phyloP scores from a whole-genome alignment of 1,139 yeast genomes.

The Meyerozyma guilliermondii region DNA sequence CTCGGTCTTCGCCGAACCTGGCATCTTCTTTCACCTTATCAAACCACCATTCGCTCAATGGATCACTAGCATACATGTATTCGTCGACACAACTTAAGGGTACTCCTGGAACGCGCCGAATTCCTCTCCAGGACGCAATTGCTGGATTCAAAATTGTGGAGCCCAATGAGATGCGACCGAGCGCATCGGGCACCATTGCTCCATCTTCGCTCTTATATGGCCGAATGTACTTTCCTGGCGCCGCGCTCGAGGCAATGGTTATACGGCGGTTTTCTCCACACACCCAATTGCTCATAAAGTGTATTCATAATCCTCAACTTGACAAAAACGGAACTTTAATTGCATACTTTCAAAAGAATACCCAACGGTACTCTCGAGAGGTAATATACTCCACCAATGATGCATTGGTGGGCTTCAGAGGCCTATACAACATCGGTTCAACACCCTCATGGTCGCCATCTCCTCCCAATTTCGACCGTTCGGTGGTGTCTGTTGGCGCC shows the following conservation, averaged over 20 bases:
- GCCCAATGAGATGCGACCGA: constrained; percentile 20
- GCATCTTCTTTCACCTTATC: constrained; percentile 74
- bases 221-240: constrained; percentile 82
- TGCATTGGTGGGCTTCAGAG: constrained; percentile 76
- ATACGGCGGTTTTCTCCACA: constrained; percentile 58
- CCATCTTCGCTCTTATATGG: constrained; percentile 52
- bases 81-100: constrained; percentile 54
- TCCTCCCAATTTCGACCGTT: constrained; percentile 37
- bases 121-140: constrained; percentile 68
- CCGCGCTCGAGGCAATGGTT: constrained; percentile 83
- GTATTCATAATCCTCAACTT: constrained; percentile 67
- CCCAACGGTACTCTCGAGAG: constrained; percentile 66
- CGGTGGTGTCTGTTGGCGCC: constrained; percentile 67
- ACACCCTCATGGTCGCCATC: constrained; percentile 23
- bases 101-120: constrained; percentile 47
- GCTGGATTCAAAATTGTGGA: constrained; percentile 69
- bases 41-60: constrained; percentile 65
- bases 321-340: constrained; percentile 58
- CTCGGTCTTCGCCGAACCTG: constrained; percentile 65
- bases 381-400: constrained; percentile 85
- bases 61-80: constrained; percentile 79
- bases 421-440: constrained; percentile 63
- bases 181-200: neutral
- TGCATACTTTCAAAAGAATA: constrained; percentile 64
- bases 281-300: constrained; percentile 66